Evolutionary conservation across 2,329 filamentous ascomycete species (phyloP).

Genomic region (Pestalotiopsis sp.): DNA sequence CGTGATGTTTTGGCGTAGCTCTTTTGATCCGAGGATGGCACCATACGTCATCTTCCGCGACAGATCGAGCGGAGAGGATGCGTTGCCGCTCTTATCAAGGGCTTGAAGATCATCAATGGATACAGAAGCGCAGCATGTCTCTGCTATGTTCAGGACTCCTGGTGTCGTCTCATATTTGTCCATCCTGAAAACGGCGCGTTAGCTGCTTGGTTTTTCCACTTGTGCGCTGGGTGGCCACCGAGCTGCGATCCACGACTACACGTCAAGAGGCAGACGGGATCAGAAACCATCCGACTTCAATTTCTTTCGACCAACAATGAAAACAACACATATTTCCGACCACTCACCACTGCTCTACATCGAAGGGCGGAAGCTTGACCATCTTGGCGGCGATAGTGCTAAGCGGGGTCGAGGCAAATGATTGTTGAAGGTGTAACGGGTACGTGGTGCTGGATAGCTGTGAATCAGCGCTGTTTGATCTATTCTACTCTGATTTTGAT

Average conservation of each 20-base stretch:
- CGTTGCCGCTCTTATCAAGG: slow-evolving; percentile 58
- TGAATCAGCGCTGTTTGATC: too few species aligned
- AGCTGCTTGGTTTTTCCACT: too few species aligned
- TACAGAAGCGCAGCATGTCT: slow-evolving; percentile 77
- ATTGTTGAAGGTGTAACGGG: too few species aligned
- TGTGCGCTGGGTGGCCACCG: too few species aligned
- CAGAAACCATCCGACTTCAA: too few species aligned
- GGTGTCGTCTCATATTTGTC: slow-evolving; percentile 60
- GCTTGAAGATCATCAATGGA: slow-evolving; percentile 68
- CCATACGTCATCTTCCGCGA: slow-evolving; percentile 72
- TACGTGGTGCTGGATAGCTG: too few species aligned
- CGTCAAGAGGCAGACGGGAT: too few species aligned
- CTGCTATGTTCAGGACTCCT: slow-evolving; percentile 70
- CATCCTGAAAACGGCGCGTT: slow-evolving; percentile 43
- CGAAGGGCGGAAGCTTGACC: slow-evolving; percentile 64
- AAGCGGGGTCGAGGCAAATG: background rate
- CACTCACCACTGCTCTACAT: slow-evolving; percentile 65
- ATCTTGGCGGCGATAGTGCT: slow-evolving; percentile 36
- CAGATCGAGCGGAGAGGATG: slow-evolving; percentile 47
- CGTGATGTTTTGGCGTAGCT: slow-evolving; percentile 66
- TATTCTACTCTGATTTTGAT: too few species aligned
- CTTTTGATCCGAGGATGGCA: slow-evolving; percentile 68
- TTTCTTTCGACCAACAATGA: too few species aligned
- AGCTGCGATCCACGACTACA: too few species aligned
- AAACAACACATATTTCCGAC: too few species aligned